phyloP scores from a whole-genome alignment of 345 rosid species.

The Syzygium oleosum region DNA sequence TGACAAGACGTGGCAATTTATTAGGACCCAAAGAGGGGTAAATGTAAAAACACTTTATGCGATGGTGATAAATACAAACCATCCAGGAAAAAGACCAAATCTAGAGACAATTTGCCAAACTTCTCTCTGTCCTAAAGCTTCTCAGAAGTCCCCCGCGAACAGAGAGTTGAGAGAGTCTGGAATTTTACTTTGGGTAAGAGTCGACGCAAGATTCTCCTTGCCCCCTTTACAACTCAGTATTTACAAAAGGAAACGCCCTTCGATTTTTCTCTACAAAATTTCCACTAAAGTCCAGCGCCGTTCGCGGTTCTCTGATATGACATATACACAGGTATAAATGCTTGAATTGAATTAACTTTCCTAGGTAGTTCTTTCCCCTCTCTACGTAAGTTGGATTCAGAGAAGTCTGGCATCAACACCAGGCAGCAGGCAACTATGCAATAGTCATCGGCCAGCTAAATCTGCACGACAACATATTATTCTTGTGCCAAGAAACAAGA shows the following conservation, averaged over 20 bases:
- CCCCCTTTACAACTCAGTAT: constrained; percentile 41
- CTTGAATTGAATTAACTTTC: not conserved
- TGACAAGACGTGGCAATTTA: not conserved
- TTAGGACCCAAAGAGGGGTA: not conserved
- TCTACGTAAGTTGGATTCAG: not conserved
- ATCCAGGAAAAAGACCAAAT: not conserved
- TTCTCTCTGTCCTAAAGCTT: not conserved
- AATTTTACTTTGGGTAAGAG: not conserved
- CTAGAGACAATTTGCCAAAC: not conserved
- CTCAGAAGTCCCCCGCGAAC: not conserved
- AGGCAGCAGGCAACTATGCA: not conserved
- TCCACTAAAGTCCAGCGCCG: not conserved
- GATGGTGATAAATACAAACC: not conserved
- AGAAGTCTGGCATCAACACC: not conserved
- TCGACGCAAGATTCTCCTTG: not conserved
- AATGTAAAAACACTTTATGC: not conserved
- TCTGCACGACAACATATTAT: not conserved
- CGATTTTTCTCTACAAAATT: constrained; percentile 42
- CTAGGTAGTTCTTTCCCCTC: not conserved
- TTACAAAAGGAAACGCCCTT: constrained; percentile 38
- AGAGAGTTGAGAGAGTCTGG: not conserved
- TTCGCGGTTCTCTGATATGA: not conserved
- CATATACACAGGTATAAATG: not conserved
- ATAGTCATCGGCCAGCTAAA: not conserved
- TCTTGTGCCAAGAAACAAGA: not conserved